Percentiles rank a stretch among this genome's conserved stretches.
These are phyloP conservation scores for Phialophora chinensis DNA, from an alignment of 2,329 filamentous ascomycete species.

Conservation along the genomic window DNA sequence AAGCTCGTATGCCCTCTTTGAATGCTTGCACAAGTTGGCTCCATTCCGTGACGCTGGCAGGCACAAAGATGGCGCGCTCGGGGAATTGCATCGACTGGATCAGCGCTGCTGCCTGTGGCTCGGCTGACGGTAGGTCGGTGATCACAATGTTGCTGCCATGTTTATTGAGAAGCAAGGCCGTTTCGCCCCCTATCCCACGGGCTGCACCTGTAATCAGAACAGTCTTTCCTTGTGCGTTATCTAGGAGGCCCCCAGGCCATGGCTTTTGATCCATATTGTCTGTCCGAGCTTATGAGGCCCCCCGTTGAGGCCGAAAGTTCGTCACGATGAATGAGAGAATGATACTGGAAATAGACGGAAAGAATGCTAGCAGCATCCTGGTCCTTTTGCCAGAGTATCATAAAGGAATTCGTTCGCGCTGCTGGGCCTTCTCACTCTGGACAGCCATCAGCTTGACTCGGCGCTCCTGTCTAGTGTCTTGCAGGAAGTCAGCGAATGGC, in stretches of 20 bases:
- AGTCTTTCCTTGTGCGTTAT: constrained; percentile 44
- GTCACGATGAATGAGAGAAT: too few species aligned
- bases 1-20: constrained; percentile 42
- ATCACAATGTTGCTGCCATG: constrained; percentile 52
- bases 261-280: neutral
- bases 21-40: constrained; percentile 46
- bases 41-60: constrained; percentile 49
- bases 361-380: too few species aligned
- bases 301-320: too few species aligned
- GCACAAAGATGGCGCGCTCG: constrained; percentile 45
- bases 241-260: neutral
- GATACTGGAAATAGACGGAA: too few species aligned
- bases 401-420: too few species aligned
- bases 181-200: constrained; percentile 52
- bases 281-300: too few species aligned
- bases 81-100: constrained; percentile 36
- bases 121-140: constrained; percentile 38
- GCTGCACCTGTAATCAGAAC: constrained; percentile 54
- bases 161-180: constrained; percentile 53
- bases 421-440: too few species aligned
- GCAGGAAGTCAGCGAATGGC: too few species aligned
- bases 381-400: too few species aligned
- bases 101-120: constrained; percentile 47
- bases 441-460: too few species aligned
- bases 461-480: too few species aligned